Conservation (phyloP, 1,284 basidiomycete genomes). For the Peniophora sp. region DNA sequence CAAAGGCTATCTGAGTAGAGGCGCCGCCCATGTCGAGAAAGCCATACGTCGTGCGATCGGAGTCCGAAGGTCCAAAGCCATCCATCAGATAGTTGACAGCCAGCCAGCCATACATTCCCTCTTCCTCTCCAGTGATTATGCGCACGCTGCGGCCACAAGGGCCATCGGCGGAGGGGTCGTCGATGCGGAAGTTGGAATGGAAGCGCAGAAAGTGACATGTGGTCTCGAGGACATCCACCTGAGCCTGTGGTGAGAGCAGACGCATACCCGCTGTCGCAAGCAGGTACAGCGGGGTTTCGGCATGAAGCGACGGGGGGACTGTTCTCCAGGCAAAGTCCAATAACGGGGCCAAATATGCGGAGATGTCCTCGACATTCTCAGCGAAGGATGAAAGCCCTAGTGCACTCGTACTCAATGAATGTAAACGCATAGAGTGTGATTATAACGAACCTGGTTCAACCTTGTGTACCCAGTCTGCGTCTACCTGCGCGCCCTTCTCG, state of each 20-base stretch:
- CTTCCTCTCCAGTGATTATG: conserved; percentile 97
- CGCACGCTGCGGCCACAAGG: conserved; percentile 87
- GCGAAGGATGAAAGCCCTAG: conserved; percentile 86
- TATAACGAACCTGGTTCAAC: conserved; percentile 83
- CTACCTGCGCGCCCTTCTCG: conserved; percentile 81
- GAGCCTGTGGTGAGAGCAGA: conserved; percentile 63
- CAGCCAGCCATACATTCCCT: conserved; percentile 98
- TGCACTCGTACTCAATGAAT: background rate
- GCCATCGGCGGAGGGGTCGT: conserved; percentile 51
- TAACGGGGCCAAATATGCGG: conserved; percentile 74
- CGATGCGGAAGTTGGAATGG: conserved; percentile 73
- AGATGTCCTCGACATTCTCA: conserved; percentile 61
- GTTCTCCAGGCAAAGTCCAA: conserved; percentile 77
- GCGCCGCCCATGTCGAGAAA: conserved; percentile 99
- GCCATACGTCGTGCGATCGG: conserved; percentile 79
- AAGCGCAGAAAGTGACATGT: conserved; percentile 73
- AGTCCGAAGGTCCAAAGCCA: conserved; percentile 69
- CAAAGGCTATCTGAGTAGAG: conserved; percentile 97
- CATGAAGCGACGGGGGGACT: conserved; percentile 79
- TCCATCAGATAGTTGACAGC: conserved; percentile 99
- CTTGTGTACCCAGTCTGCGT: conserved; percentile 85
- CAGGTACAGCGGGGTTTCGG: conserved; percentile 86
- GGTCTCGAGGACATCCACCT: conserved; percentile 64
- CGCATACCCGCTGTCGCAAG: conserved; percentile 98
- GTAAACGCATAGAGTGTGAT: background rate